These are phyloP conservation scores for Mycocentrospora acerina DNA, from an alignment of 2,329 filamentous ascomycete genomes.

Conservation along the genomic window DNA sequence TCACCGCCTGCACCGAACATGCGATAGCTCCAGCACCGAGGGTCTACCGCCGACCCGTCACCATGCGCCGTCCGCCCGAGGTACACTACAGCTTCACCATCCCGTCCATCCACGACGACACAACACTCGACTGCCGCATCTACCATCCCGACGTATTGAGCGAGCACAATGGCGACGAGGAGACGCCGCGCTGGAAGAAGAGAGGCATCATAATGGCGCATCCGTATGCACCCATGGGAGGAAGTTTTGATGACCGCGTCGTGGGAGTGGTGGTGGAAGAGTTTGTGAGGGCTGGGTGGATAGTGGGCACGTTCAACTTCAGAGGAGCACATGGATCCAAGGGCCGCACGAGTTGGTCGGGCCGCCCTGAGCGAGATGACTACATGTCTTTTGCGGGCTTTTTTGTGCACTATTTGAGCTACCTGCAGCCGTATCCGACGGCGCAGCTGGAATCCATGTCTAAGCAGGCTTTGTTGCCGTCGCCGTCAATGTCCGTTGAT, in stretches of 20 bases:
- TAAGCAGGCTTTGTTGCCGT: conserved; percentile 12
- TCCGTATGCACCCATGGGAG: conserved; percentile 86
- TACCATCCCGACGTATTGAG: conserved; percentile 59
- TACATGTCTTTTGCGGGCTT: conserved; percentile 84
- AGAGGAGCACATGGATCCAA: conserved; percentile 76
- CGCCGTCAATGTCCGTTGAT: not conserved
- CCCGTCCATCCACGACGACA: conserved; percentile 80
- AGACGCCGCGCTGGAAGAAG: conserved; percentile 34
- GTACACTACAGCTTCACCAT: conserved; percentile 66
- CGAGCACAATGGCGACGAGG: conserved; percentile 9
- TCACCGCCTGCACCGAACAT: conserved; percentile 12
- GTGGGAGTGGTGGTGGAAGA: conserved; percentile 66
- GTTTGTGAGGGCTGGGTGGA: conserved; percentile 68
- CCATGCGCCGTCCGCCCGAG: conserved; percentile 26
- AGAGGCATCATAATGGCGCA: conserved; percentile 74
- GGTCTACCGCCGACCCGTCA: conserved; percentile 28
- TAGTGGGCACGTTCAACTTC: conserved; percentile 91
- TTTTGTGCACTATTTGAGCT: conserved; percentile 70
- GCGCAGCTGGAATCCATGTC: conserved; percentile 15
- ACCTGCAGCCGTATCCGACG: conserved; percentile 44
- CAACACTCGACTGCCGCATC: conserved; percentile 75
- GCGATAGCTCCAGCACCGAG: conserved; percentile 20
- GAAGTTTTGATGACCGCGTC: conserved; percentile 78
- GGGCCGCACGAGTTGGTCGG: conserved; percentile 85
- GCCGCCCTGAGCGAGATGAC: conserved; percentile 76